phyloP scores from a whole-genome alignment of 495 filamentous ascomycete genomes.

The Lasiosphaeriaceae sp. region DNA sequence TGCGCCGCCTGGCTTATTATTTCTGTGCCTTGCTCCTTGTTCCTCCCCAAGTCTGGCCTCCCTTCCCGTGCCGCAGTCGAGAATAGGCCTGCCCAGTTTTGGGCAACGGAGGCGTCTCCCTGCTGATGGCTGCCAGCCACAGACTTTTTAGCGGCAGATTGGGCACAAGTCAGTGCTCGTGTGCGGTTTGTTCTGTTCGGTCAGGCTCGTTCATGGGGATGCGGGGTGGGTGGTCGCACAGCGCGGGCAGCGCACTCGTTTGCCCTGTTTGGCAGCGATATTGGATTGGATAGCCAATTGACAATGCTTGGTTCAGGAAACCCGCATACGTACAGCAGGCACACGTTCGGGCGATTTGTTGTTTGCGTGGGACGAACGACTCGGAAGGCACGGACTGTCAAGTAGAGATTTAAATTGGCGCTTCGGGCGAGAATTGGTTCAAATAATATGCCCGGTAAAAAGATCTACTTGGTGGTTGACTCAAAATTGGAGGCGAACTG shows the following conservation, averaged over 20 bases:
- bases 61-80: conserved; percentile 2
- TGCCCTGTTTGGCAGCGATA: neutral
- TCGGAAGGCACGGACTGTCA: no score
- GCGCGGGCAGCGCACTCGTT: conserved; percentile 1
- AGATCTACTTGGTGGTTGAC: no score
- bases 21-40: conserved; percentile 11
- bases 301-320: no score
- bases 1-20: conserved; percentile 1
- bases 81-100: neutral
- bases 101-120: neutral
- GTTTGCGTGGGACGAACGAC: no score
- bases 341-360: no score
- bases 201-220: neutral
- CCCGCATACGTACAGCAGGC: no score
- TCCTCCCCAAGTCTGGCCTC: neutral
- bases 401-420: no score
- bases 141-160: neutral
- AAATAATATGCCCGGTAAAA: no score
- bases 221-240: conserved; percentile 4
- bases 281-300: neutral
- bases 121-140: neutral
- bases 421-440: no score
- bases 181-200: neutral
- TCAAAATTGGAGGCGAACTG: no score
- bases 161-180: neutral